Percentiles rank a stretch among this genome's conserved stretches.
phyloP scores from a whole-genome alignment of 495 filamentous ascomycete genomes.

The Bombardia bombarda region DNA sequence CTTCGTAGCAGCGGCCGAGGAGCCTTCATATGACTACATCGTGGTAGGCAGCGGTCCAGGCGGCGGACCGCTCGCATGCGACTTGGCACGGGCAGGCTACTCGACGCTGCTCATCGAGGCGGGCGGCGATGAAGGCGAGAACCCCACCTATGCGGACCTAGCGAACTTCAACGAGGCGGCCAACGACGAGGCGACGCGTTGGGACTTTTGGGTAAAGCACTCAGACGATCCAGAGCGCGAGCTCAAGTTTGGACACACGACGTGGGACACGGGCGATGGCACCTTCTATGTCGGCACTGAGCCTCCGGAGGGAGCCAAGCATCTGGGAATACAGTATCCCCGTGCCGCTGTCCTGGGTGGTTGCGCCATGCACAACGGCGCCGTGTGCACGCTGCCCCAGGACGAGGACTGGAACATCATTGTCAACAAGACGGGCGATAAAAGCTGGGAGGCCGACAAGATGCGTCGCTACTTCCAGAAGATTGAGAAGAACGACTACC shows the following conservation, averaged over 20 bases:
- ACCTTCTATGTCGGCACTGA: conserved; percentile 40
- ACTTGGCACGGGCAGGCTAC: conserved; percentile 52
- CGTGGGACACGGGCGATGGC: conserved; percentile 35
- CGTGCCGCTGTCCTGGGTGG: conserved; percentile 39
- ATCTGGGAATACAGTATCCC: conserved; percentile 40
- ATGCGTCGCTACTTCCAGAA: conserved; percentile 37
- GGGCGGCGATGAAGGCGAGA: conserved; percentile 50
- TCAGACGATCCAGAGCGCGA: conserved; percentile 35
- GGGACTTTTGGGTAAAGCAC: conserved; percentile 47
- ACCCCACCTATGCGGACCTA: conserved; percentile 35
- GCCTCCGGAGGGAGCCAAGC: conserved; percentile 33
- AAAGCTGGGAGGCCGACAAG: conserved; percentile 34
- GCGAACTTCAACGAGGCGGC: conserved; percentile 33
- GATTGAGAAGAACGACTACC: conserved; percentile 38
- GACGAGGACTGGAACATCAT: conserved; percentile 41
- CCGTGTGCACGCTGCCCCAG: conserved; percentile 31
- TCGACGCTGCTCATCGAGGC: conserved; percentile 57
- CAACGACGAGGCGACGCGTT: conserved; percentile 39
- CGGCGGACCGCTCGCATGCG: conserved; percentile 53
- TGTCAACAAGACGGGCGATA: conserved; percentile 36
- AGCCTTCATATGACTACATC: conserved; percentile 51
- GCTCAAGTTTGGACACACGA: conserved; percentile 34
- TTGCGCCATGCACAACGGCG: conserved; percentile 43
- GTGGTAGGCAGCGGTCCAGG: conserved; percentile 60
- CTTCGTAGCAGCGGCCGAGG: conserved; percentile 6